Evolutionary conservation across 2,329 filamentous ascomycete genomes (phyloP).

Genomic region (Pyrenophora teres): DNA sequence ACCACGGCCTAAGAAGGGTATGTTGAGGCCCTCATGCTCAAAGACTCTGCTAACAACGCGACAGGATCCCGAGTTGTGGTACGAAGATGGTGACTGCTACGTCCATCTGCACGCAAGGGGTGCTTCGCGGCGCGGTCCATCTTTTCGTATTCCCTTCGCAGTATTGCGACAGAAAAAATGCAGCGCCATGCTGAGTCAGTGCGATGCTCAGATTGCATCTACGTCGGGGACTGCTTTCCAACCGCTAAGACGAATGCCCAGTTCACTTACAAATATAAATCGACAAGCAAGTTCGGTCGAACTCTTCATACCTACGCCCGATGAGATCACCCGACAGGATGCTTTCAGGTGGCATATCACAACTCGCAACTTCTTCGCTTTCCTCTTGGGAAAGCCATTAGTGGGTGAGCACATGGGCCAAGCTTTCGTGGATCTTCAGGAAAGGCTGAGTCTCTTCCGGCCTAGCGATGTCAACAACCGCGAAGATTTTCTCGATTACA

Average conservation of each 20-base stretch:
- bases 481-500: constrained; percentile 66
- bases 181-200: constrained; percentile 61
- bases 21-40: constrained; percentile 15
- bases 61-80: constrained; percentile 75
- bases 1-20: constrained; percentile 52
- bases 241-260: constrained; percentile 21
- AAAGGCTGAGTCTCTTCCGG: constrained; percentile 68
- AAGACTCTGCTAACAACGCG: constrained; percentile 6
- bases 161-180: constrained; percentile 63
- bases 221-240: constrained; percentile 9
- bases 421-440: constrained; percentile 67
- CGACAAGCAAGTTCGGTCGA: constrained; percentile 51
- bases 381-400: constrained; percentile 66
- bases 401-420: constrained; percentile 70
- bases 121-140: constrained; percentile 67
- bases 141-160: constrained; percentile 68
- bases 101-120: constrained; percentile 71
- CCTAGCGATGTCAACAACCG: constrained; percentile 60
- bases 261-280: constrained; percentile 50
- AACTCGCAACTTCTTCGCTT: constrained; percentile 77
- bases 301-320: constrained; percentile 71
- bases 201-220: constrained; percentile 43
- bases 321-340: constrained; percentile 57
- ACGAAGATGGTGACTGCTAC: constrained; percentile 68
- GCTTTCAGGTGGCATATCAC: constrained; percentile 68